phyloP scores from a whole-genome alignment of 768 basidiomycete genomes.

The Lactarius sanguifluus region DNA sequence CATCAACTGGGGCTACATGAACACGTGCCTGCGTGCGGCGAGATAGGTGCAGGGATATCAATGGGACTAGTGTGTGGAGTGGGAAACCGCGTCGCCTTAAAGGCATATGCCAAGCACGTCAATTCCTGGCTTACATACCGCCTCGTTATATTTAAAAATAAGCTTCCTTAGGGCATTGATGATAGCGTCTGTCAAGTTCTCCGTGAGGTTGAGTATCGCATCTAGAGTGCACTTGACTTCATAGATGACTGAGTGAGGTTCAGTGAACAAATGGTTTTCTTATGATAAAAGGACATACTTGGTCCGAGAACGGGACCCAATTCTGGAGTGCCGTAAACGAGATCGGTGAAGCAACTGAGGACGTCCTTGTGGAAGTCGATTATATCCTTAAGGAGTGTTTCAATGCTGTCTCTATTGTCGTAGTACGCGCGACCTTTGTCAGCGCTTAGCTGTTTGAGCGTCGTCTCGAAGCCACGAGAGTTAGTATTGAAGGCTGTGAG shows the following conservation, averaged over 20 bases:
- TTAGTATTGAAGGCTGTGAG: constrained; percentile 40
- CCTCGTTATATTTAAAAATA: constrained; percentile 30
- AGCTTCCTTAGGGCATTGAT: constrained; percentile 41
- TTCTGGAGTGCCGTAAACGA: constrained; percentile 44
- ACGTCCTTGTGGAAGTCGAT: constrained; percentile 50
- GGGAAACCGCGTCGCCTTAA: constrained; percentile 29
- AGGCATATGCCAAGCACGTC: constrained; percentile 29
- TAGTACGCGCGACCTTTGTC: constrained; percentile 56
- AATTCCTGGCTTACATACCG: constrained; percentile 34
- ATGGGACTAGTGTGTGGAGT: constrained; percentile 33
- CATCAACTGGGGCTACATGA: constrained; percentile 27
- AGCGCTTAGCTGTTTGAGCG: constrained; percentile 35
- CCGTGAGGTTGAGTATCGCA: constrained; percentile 46
- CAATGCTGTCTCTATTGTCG: constrained; percentile 44
- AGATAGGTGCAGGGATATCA: constrained; percentile 36
- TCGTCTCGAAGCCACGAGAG: constrained; percentile 35
- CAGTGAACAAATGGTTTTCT: background rate
- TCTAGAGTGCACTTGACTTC: constrained; percentile 62
- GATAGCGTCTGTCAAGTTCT: constrained; percentile 50
- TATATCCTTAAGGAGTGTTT: constrained; percentile 50
- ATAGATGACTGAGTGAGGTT: constrained; percentile 48
- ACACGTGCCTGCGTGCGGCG: constrained; percentile 29
- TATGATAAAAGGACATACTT: constrained; percentile 37
- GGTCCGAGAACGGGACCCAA: constrained; percentile 55
- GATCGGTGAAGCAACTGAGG: constrained; percentile 36